A percentile compares a stretch with the other conserved stretches of the same genome.
These are phyloP conservation scores for Mycena citricolor DNA, from an alignment of 1,284 basidiomycete species.

Conservation along the genomic window DNA sequence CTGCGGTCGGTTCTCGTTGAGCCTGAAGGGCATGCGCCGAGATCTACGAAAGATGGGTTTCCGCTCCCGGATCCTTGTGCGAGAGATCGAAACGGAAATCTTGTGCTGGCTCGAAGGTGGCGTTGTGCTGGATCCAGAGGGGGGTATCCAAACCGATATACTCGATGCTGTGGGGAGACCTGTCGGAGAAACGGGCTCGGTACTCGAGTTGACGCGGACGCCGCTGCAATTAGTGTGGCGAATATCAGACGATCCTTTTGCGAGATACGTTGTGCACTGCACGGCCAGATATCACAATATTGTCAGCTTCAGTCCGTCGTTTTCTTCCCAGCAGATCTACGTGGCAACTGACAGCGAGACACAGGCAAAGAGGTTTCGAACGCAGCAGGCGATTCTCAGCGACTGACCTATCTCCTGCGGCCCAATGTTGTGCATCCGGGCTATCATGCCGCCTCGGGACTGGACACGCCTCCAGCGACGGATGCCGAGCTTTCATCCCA, in stretches of 20 bases:
- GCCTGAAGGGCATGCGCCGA: slow-evolving; percentile 70
- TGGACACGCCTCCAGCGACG: slow-evolving; percentile 73
- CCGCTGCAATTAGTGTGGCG: slow-evolving; percentile 70
- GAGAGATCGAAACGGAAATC: slow-evolving; percentile 65
- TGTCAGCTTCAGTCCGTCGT: slow-evolving; percentile 75
- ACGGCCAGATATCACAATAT: slow-evolving; percentile 75
- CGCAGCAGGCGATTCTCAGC: too few species aligned
- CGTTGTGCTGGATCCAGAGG: slow-evolving; percentile 53
- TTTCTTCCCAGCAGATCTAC: slow-evolving; percentile 1
- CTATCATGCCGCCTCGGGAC: slow-evolving; percentile 36
- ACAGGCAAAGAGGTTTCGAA: slow-evolving; percentile 68
- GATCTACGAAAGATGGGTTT: slow-evolving; percentile 63
- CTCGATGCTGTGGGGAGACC: slow-evolving; percentile 41
- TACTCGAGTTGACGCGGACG: slow-evolving; percentile 64
- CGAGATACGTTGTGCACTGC: slow-evolving; percentile 77
- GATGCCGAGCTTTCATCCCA: slow-evolving; percentile 60
- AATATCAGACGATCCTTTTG: slow-evolving; percentile 65
- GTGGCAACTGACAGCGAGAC: slow-evolving; percentile 5
- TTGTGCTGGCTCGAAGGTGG: slow-evolving; percentile 59
- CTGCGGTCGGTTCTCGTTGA: slow-evolving; percentile 73
- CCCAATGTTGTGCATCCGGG: slow-evolving; percentile 69
- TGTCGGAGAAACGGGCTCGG: slow-evolving; percentile 51
- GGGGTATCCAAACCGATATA: slow-evolving; percentile 23
- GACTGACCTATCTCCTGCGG: slow-evolving; percentile 75
- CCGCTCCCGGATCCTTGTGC: slow-evolving; percentile 46